phyloP scores from a whole-genome alignment of 495 filamentous ascomycete species.

The Barbatosphaeria neglecta region DNA sequence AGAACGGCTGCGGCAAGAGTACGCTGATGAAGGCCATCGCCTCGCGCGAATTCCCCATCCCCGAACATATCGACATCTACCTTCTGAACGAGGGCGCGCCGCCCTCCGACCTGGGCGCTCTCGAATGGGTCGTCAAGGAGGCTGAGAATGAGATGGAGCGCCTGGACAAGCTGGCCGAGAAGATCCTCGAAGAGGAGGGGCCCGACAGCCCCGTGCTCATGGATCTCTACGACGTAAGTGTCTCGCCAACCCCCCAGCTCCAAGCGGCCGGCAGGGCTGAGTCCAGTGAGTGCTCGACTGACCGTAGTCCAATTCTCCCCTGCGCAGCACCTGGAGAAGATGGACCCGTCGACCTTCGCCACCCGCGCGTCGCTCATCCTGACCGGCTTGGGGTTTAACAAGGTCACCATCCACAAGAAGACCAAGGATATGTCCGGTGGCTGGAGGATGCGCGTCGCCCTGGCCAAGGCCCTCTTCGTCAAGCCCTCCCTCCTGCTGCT shows the following conservation, averaged over 20 bases:
- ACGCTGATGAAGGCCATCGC: slow-evolving; percentile 92
- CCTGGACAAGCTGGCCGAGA: slow-evolving; percentile 79
- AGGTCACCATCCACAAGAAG: slow-evolving; percentile 91
- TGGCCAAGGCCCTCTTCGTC: slow-evolving; percentile 96
- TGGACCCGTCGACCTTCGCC: slow-evolving; percentile 99
- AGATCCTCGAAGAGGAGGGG: slow-evolving; percentile 80
- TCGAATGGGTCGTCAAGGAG: slow-evolving; percentile 95
- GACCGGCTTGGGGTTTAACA: slow-evolving; percentile 99
- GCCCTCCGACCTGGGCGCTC: slow-evolving; percentile 71
- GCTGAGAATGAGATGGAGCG: slow-evolving; percentile 86
- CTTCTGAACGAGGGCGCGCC: slow-evolving; percentile 97
- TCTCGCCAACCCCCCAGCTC: too few relatives aligned
- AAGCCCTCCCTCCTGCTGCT: slow-evolving; percentile 91
- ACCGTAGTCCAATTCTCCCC: not conserved
- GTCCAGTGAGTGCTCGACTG: too few relatives aligned
- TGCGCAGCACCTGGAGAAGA: slow-evolving; percentile 87
- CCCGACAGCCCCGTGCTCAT: slow-evolving; percentile 85
- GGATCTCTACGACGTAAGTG: slow-evolving; percentile 87
- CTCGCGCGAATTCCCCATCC: slow-evolving; percentile 86
- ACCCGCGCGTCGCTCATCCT: slow-evolving; percentile 93
- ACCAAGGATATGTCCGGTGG: slow-evolving; percentile 99
- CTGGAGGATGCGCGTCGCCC: slow-evolving; percentile 98
- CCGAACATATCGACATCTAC: slow-evolving; percentile 97
- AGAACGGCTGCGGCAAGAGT: slow-evolving; percentile 99
- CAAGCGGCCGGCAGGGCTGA: too few relatives aligned